Evolutionary conservation across 345 rosid genomes (phyloP).

Genomic region (Cochlearia excelsa): DNA sequence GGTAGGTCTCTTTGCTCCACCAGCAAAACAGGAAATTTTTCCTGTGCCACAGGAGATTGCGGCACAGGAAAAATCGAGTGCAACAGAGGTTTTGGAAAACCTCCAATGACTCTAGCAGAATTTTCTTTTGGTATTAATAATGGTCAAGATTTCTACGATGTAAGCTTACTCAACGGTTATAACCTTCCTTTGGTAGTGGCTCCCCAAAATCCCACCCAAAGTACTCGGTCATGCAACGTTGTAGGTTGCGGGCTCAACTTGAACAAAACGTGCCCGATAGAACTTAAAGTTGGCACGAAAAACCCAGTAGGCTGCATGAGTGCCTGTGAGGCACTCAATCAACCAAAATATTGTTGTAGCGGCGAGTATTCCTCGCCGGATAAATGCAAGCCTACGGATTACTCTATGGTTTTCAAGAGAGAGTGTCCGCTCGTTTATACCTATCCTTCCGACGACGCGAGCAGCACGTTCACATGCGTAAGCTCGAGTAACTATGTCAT

Average conservation of each 20-base stretch:
- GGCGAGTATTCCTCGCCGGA: constrained; percentile 16
- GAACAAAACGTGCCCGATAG: constrained; percentile 44
- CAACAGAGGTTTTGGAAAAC: constrained; percentile 28
- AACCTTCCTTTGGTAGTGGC: constrained; percentile 25
- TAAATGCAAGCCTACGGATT: constrained; percentile 41
- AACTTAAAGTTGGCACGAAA: constrained; percentile 34
- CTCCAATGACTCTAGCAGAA: constrained; percentile 48
- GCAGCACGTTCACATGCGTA: constrained; percentile 41
- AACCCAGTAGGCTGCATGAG: constrained; percentile 45
- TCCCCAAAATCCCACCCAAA: constrained; percentile 11
- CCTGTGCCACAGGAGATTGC: constrained; percentile 41
- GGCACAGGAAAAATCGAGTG: constrained; percentile 47
- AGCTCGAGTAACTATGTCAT: constrained; percentile 34
- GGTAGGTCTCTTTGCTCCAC: constrained; percentile 46
- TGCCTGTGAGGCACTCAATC: constrained; percentile 38
- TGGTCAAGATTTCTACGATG: constrained; percentile 43
- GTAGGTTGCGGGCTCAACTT: constrained; percentile 35
- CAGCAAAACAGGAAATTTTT: constrained; percentile 14
- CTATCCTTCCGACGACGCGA: constrained; percentile 47
- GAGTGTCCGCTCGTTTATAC: constrained; percentile 64
- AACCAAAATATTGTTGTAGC: constrained; percentile 46
- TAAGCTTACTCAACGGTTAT: constrained; percentile 29
- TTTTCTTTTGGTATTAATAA: constrained; percentile 23
- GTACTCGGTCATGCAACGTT: background rate
- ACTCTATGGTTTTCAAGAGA: constrained; percentile 44